phyloP scores from a whole-genome alignment of 495 filamentous ascomycete genomes.

The Parathielavia appendiculata region DNA sequence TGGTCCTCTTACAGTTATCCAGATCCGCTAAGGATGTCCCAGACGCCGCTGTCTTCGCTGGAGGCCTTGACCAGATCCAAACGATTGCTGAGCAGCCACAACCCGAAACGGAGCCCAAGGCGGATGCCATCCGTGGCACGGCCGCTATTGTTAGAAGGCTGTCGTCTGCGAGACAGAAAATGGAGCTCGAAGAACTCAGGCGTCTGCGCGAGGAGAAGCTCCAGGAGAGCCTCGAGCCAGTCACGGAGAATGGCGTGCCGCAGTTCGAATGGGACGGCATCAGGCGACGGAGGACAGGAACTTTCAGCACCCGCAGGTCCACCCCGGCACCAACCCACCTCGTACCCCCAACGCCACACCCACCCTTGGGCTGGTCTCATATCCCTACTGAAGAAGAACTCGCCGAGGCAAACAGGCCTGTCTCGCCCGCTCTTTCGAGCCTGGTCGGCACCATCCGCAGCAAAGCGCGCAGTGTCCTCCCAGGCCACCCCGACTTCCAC shows the following conservation, averaged over 20 bases:
- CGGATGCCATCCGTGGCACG: constrained; percentile 89
- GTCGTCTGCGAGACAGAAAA: constrained; percentile 67
- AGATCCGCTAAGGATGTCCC: constrained; percentile 97
- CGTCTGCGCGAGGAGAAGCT: constrained; percentile 72
- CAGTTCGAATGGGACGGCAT: constrained; percentile 91
- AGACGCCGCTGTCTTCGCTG: constrained; percentile 86
- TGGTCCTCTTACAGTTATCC: constrained; percentile 95
- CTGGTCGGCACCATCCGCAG: constrained; percentile 58
- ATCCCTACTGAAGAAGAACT: constrained; percentile 67
- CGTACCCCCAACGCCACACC: constrained; percentile 54
- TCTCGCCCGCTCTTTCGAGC: constrained; percentile 48
- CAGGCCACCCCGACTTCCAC: constrained; percentile 40
- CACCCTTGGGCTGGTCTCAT: constrained; percentile 81
- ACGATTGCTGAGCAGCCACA: constrained; percentile 93
- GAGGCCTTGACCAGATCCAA: constrained; percentile 89
- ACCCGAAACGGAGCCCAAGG: constrained; percentile 90
- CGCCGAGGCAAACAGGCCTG: constrained; percentile 45
- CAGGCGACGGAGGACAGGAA: constrained; percentile 68
- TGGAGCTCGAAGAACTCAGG: constrained; percentile 74
- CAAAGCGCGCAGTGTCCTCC: constrained; percentile 47
- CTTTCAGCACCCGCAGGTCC: constrained; percentile 23
- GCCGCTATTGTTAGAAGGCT: constrained; percentile 85
- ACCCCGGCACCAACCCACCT: constrained; percentile 34
- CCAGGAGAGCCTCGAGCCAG: constrained; percentile 64
- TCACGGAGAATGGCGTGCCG: constrained; percentile 56